Conservation (phyloP, 176 grass and related monocot genomes). For the Elymus sibiricus region DNA sequence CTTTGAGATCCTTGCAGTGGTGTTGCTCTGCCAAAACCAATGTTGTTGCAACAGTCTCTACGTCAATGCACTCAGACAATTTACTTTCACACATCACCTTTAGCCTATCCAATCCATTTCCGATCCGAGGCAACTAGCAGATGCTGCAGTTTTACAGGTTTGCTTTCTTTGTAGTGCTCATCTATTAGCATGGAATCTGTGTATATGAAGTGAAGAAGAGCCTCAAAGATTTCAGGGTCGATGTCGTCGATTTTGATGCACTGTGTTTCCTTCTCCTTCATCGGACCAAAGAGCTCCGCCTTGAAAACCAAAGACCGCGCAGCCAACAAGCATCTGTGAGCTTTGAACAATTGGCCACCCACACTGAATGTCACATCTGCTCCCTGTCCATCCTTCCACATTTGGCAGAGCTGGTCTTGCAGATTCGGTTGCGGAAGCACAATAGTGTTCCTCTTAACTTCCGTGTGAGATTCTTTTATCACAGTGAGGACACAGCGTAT, state of each 20-base stretch:
- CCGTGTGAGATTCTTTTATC: not conserved
- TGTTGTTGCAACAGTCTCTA: no score
- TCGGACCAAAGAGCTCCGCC: not conserved
- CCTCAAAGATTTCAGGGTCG: not conserved
- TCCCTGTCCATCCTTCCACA: not conserved
- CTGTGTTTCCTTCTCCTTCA: not conserved
- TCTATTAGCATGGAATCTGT: no score
- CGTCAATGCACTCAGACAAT: not conserved
- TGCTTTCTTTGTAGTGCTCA: not conserved
- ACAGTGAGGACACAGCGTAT: not conserved
- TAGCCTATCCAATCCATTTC: slow-evolving; percentile 11
- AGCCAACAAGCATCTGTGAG: not conserved
- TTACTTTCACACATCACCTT: not conserved
- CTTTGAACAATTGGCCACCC: not conserved
- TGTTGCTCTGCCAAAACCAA: no score
- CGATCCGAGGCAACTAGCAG: slow-evolving; percentile 19
- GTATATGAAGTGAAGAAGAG: not conserved
- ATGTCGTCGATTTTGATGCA: not conserved
- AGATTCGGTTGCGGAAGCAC: not conserved
- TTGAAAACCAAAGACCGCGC: not conserved
- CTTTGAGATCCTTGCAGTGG: no score
- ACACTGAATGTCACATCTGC: not conserved
- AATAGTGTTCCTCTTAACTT: not conserved
- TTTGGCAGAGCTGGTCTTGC: not conserved
- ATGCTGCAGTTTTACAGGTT: no score